A percentile compares a stretch with the other conserved stretches of the same genome.
Conservation (phyloP, 371 early-diverging fungal species). For the Sporodiniella umbellata region DNA sequence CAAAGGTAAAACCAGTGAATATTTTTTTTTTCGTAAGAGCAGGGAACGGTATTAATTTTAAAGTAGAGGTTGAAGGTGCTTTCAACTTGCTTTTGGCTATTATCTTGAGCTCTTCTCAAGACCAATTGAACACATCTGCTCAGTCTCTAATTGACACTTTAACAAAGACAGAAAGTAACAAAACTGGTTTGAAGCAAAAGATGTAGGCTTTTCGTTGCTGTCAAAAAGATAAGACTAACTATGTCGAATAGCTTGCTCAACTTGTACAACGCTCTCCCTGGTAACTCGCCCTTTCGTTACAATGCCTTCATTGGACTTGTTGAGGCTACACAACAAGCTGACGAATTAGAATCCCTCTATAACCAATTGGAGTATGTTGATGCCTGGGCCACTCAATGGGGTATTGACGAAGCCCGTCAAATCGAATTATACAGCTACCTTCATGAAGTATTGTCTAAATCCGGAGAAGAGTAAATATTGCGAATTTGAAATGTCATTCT, state of each 20-base stretch:
- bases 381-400: constrained; percentile 76
- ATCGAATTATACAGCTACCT: constrained; percentile 62
- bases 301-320: constrained; percentile 74
- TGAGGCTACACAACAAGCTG: constrained; percentile 66
- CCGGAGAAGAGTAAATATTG: constrained; percentile 58
- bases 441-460: constrained; percentile 61
- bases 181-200: constrained; percentile 58
- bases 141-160: constrained; percentile 52
- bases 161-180: constrained; percentile 47
- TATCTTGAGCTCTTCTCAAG: constrained; percentile 32
- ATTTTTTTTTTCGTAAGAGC: not conserved
- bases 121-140: constrained; percentile 37
- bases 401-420: constrained; percentile 53
- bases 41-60: too few species aligned
- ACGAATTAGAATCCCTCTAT: constrained; percentile 69
- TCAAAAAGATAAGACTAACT: not conserved
- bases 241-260: constrained; percentile 64
- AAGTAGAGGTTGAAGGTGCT: constrained; percentile 67
- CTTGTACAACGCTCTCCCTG: constrained; percentile 74
- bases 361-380: constrained; percentile 66
- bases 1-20: constrained; percentile 40
- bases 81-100: constrained; percentile 73
- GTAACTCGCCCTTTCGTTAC: constrained; percentile 64
- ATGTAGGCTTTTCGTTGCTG: too few species aligned
- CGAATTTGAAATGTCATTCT: not conserved